These are phyloP conservation scores for Teunomyces kruisii DNA, from an alignment of 805 yeast genomes.

Conservation along the genomic window DNA sequence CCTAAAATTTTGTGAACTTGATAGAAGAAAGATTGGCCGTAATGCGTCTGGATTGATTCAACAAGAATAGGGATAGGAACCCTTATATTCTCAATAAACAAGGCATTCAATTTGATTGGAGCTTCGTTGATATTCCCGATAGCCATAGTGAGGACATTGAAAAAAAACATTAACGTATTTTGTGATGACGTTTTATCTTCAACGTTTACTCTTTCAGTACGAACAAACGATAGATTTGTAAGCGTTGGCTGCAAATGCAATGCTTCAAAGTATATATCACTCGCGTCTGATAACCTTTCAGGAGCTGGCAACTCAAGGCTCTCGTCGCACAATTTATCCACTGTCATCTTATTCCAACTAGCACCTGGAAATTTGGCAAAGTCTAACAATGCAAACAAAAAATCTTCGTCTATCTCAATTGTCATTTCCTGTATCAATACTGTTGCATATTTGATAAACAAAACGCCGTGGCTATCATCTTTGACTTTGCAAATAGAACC, in stretches of 20 bases:
- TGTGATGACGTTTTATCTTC: constrained; percentile 61
- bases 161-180: constrained; percentile 69
- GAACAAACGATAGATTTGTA: constrained; percentile 83
- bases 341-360: constrained; percentile 54
- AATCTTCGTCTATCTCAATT: constrained; percentile 91
- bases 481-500: constrained; percentile 80
- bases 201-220: constrained; percentile 75
- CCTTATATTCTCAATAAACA: constrained; percentile 83
- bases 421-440: constrained; percentile 86
- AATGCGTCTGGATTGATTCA: constrained; percentile 76
- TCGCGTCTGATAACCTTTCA: constrained; percentile 48
- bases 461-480: constrained; percentile 88
- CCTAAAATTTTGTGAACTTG: constrained; percentile 93
- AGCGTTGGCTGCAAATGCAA: constrained; percentile 91
- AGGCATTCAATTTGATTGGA: constrained; percentile 83
- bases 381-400: constrained; percentile 76
- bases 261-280: constrained; percentile 88
- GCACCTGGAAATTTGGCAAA: constrained; percentile 82
- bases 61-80: constrained; percentile 76
- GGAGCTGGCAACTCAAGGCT: constrained; percentile 72
- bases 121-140: constrained; percentile 97
- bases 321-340: constrained; percentile 60
- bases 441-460: constrained; percentile 89
- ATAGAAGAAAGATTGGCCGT: constrained; percentile 86
- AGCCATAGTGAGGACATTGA: constrained; percentile 92